Percentiles rank a stretch among this genome's conserved stretches.
Conservation (phyloP, 2,329 filamentous ascomycete genomes). For the Aspergillus quadrilineatus region DNA sequence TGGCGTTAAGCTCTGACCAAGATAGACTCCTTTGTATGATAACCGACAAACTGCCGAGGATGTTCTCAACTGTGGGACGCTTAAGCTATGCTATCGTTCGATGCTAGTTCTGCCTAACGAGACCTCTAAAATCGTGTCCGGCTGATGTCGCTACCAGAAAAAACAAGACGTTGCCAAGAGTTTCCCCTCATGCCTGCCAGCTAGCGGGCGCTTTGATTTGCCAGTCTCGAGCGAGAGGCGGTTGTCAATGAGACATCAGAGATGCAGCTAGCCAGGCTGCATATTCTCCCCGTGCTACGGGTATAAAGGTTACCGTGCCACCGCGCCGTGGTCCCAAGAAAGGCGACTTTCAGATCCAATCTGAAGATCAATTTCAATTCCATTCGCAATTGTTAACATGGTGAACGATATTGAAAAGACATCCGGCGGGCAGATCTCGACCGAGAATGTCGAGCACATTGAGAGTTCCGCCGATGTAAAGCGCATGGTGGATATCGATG, state of each 20-base stretch:
- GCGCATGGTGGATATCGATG: conserved; percentile 16
- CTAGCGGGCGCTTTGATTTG: background rate
- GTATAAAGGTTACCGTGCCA: background rate
- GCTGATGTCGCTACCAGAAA: background rate
- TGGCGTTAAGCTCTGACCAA: conserved; percentile 1
- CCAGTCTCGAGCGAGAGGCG: background rate
- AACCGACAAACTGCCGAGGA: conserved; percentile 1
- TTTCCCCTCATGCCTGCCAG: conserved; percentile 1
- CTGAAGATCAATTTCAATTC: background rate
- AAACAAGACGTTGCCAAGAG: background rate
- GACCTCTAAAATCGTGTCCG: background rate
- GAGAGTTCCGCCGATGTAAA: background rate
- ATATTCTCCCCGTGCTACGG: background rate
- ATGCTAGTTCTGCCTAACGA: background rate
- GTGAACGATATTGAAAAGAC: conserved; percentile 9
- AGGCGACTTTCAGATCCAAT: background rate
- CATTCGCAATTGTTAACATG: background rate
- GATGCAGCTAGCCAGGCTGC: background rate
- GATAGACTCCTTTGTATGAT: background rate
- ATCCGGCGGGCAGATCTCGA: conserved; percentile 4
- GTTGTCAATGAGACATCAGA: background rate
- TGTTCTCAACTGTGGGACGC: background rate
- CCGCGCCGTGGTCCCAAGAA: background rate
- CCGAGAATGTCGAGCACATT: conserved; percentile 18
- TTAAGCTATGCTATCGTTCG: background rate